Evolutionary conservation across 192 early-diverging fungal genomes (phyloP).

Genomic region (Radiomyces spectabilis): DNA sequence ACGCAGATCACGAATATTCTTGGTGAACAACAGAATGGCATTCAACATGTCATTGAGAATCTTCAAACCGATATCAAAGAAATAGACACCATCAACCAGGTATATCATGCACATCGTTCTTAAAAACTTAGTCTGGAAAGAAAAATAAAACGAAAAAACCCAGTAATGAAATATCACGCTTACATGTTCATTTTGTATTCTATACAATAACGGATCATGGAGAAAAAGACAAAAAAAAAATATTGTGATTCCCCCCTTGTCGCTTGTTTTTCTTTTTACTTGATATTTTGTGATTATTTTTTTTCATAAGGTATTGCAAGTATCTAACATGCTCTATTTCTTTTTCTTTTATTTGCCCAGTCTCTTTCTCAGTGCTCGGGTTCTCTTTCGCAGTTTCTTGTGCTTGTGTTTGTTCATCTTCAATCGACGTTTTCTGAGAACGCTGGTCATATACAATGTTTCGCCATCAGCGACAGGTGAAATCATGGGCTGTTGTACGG

Average conservation of each 20-base stretch:
- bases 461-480: constrained; percentile 3
- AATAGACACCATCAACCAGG: too few species aligned
- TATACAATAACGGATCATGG: too few species aligned
- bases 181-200: too few species aligned
- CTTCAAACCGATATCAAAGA: constrained; percentile 16
- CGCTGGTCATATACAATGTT: constrained; percentile 60
- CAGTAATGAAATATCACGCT: background rate
- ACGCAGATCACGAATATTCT: constrained; percentile 14
- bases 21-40: constrained; percentile 20
- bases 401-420: constrained; percentile 99
- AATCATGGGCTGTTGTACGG: constrained; percentile 1
- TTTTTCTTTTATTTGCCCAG: constrained; percentile 59
- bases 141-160: background rate
- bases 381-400: constrained; percentile 78
- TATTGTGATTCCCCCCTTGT: too few species aligned
- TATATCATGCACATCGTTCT: too few species aligned
- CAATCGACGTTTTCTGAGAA: constrained; percentile 74
- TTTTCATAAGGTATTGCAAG: too few species aligned
- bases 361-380: constrained; percentile 66
- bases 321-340: background rate
- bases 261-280: too few species aligned
- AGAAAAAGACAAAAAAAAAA: too few species aligned
- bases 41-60: constrained; percentile 21
- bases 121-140: background rate
- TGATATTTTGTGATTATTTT: too few species aligned